phyloP scores from a whole-genome alignment of 495 filamentous ascomycete genomes.

The Penicillium herquei region DNA sequence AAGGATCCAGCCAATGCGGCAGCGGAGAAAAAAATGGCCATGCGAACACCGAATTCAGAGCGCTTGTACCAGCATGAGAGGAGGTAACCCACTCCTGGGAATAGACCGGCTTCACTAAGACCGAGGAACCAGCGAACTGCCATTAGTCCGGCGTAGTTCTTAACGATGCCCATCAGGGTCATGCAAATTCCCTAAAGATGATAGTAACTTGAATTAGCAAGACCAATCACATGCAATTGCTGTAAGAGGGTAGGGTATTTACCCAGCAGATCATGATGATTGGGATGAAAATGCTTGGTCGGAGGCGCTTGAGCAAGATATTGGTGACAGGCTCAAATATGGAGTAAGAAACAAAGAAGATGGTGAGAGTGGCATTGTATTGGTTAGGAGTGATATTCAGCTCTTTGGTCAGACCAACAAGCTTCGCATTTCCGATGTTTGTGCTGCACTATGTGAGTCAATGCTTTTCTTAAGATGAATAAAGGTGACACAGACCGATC shows the following conservation, averaged over 20 bases:
- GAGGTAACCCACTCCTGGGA: conserved; percentile 87
- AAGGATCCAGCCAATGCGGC: conserved; percentile 84
- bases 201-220: too few relatives aligned
- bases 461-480: background rate
- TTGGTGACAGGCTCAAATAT: conserved; percentile 87
- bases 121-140: conserved; percentile 85
- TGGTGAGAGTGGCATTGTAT: conserved; percentile 76
- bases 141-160: conserved; percentile 77
- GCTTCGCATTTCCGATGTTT: conserved; percentile 87
- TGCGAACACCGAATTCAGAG: conserved; percentile 71
- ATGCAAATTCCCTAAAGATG: conserved; percentile 70
- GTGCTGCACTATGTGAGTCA: conserved; percentile 36
- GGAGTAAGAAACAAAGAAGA: conserved; percentile 93
- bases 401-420: conserved; percentile 66
- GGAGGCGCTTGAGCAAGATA: conserved; percentile 74
- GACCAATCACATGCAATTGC: too few relatives aligned
- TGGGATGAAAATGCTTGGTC: conserved; percentile 68
- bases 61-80: conserved; percentile 86
- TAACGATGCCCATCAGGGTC: conserved; percentile 78
- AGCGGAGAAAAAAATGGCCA: conserved; percentile 89
- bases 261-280: conserved; percentile 59
- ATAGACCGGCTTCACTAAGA: conserved; percentile 78
- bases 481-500: conserved; percentile 49
- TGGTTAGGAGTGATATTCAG: conserved; percentile 63
- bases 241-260: conserved; percentile 1